phyloP scores from a whole-genome alignment of 2,329 filamentous ascomycete genomes.

The Epicoccum nigrum region DNA sequence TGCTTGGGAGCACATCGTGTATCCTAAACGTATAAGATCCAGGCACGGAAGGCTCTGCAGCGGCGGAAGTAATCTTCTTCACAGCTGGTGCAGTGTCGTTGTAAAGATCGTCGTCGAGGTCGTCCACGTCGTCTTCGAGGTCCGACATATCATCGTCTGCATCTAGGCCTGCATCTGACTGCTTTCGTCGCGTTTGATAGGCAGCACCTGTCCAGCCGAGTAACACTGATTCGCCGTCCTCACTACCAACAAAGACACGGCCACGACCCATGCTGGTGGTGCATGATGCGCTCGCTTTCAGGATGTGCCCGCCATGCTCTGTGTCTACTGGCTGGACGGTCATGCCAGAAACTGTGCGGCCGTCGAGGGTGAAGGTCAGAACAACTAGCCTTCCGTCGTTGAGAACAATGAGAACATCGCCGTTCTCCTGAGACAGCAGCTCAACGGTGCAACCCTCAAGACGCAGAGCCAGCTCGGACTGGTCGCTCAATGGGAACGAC shows the following conservation, averaged over 20 bases:
- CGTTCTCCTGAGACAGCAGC: slow-evolving; percentile 74
- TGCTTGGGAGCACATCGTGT: slow-evolving; percentile 76
- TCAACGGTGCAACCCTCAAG: slow-evolving; percentile 83
- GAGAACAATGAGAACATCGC: slow-evolving; percentile 84
- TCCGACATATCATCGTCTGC: slow-evolving; percentile 50
- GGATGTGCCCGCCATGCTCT: slow-evolving; percentile 67
- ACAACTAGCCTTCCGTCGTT: slow-evolving; percentile 76
- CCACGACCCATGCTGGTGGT: slow-evolving; percentile 71
- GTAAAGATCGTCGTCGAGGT: slow-evolving; percentile 67
- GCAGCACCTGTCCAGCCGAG: slow-evolving; percentile 76
- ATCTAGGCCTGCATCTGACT: slow-evolving; percentile 66
- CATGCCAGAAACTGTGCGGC: slow-evolving; percentile 87
- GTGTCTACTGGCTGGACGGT: slow-evolving; percentile 69
- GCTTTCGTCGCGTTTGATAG: slow-evolving; percentile 63
- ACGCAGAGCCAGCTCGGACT: slow-evolving; percentile 77
- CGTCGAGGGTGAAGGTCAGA: slow-evolving; percentile 84
- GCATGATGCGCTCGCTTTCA: slow-evolving; percentile 71
- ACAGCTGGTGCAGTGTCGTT: slow-evolving; percentile 60
- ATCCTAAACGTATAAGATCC: slow-evolving; percentile 75
- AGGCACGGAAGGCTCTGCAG: slow-evolving; percentile 54
- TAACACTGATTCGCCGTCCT: slow-evolving; percentile 79
- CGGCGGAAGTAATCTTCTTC: slow-evolving; percentile 47
- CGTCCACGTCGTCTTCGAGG: slow-evolving; percentile 62
- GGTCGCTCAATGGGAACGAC: slow-evolving; percentile 83
- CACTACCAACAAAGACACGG: slow-evolving; percentile 82